Evolutionary conservation across 2,329 filamentous ascomycete species (phyloP), one percentile per base, ranked within the genome.

Genomic region (Hypoxylon sp.): DNA sequence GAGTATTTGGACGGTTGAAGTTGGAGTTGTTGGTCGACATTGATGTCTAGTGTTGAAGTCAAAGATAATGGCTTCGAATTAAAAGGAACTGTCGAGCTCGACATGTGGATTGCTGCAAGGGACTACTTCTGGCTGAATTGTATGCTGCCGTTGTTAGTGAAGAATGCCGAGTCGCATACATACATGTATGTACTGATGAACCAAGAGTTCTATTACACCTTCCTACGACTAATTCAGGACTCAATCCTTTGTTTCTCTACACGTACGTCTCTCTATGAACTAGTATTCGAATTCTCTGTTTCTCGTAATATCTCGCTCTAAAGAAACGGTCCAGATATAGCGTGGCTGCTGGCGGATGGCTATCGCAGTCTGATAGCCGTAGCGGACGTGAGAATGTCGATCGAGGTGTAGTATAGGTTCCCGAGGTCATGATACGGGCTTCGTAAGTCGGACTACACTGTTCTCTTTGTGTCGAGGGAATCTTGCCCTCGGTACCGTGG

Each of bases 1-100:
- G 67, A 75, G 42, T 71, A 78, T 39, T 39, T 77, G 32, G 68
- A 75, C 35, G 57, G n/a, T 7, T 68, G 44, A 62, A 19, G 31
- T 37, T 21, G 32, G 17, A 35, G 6, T 21, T 8, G 46, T 21
- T 31, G 17, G 32, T 19, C 15, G 47, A 13, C 24, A 17, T 32
- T 11, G 6, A 2, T 32, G 21, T 44, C 37, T n/a, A 6, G 50
- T 21, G 15, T 31, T 11, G 46, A 47, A 39, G 15, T 32, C 5
- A 35, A 19, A 29, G 27, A 24, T 48, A 13, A 21, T 44, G n/a
- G 21, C n/a, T 19, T 4, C 24, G 21, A 17, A 21, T 19, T 44
- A n/a, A 21, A 21, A 17, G 46, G 10, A 31, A 24, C 4, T 47
- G 35, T 19, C 29, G 44, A n/a, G 11, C 27, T 46, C 11, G 31